A percentile compares a stretch with the other conserved stretches of the same genome.
Conservation (phyloP, 805 yeast genomes). For the Candida quercuum region DNA sequence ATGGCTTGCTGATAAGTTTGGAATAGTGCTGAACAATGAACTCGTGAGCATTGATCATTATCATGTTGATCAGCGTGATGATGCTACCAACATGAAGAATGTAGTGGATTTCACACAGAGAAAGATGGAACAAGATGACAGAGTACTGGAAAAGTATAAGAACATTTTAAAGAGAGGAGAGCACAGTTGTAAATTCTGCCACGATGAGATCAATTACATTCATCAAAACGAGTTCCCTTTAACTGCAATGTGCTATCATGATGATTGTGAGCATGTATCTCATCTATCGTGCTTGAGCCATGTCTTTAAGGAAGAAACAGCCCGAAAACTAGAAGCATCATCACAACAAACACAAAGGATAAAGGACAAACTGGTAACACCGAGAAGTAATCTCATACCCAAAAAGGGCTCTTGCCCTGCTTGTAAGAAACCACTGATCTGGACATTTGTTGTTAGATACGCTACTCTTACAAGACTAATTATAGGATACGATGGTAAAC, state of each 20-base stretch:
- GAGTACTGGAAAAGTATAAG: slow-evolving; percentile 11
- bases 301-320: slow-evolving; percentile 8
- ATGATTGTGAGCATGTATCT: slow-evolving; percentile 26
- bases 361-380: neutral
- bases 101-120: slow-evolving; percentile 24
- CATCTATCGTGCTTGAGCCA: slow-evolving; percentile 38
- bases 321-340: neutral
- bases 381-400: slow-evolving; percentile 23
- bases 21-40: slow-evolving; percentile 6
- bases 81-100: slow-evolving; percentile 18
- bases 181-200: slow-evolving; percentile 29
- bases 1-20: slow-evolving; percentile 20
- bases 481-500: slow-evolving; percentile 8
- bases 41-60: neutral
- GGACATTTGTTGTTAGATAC: slow-evolving; percentile 25
- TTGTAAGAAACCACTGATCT: slow-evolving; percentile 22
- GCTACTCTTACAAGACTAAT: slow-evolving; percentile 17
- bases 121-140: slow-evolving; percentile 10
- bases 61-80: slow-evolving; percentile 1
- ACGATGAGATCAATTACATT: slow-evolving; percentile 28
- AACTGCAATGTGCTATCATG: slow-evolving; percentile 29
- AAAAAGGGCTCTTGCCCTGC: slow-evolving; percentile 24
- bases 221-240: slow-evolving; percentile 27
- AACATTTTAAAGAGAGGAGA: slow-evolving; percentile 20
- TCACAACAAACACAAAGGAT: neutral